Evolutionary conservation across 2,329 filamentous ascomycete species (phyloP).

Genomic region (Fusarium foetens): DNA sequence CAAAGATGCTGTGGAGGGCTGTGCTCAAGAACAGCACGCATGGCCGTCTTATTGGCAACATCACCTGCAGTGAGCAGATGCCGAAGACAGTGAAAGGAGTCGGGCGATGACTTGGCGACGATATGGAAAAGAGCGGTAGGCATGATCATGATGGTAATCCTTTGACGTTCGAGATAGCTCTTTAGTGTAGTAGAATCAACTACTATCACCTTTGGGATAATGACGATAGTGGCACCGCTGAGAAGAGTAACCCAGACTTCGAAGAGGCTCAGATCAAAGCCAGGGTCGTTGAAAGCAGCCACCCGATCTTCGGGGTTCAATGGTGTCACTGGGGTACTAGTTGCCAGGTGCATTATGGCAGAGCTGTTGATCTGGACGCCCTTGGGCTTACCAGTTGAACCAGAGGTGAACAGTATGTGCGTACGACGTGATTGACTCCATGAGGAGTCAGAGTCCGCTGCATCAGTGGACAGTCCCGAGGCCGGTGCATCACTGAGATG

Average conservation of each 20-base stretch:
- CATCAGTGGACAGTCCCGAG: accelerated
- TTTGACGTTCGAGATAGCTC: neutral
- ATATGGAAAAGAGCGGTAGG: neutral
- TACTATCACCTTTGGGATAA: neutral
- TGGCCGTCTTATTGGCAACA: neutral
- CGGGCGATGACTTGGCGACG: neutral
- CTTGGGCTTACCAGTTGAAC: neutral
- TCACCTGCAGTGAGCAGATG: neutral
- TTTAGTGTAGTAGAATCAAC: neutral
- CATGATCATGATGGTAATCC: neutral
- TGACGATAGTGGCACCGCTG: neutral
- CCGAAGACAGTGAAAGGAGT: neutral
- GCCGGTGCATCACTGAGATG: neutral
- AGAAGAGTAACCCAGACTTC: slow-evolving; percentile 1
- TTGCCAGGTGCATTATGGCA: neutral
- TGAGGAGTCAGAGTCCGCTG: neutral
- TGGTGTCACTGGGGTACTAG: neutral
- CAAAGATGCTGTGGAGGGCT: neutral
- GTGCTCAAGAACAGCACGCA: neutral
- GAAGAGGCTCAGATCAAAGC: slow-evolving; percentile 1
- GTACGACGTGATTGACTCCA: neutral
- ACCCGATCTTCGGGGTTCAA: neutral
- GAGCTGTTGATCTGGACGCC: neutral
- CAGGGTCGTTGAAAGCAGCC: neutral
- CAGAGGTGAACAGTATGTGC: neutral